Base-by-base conservation (phyloP, 768 basidiomycete species). In the Calocera cornea region DNA sequence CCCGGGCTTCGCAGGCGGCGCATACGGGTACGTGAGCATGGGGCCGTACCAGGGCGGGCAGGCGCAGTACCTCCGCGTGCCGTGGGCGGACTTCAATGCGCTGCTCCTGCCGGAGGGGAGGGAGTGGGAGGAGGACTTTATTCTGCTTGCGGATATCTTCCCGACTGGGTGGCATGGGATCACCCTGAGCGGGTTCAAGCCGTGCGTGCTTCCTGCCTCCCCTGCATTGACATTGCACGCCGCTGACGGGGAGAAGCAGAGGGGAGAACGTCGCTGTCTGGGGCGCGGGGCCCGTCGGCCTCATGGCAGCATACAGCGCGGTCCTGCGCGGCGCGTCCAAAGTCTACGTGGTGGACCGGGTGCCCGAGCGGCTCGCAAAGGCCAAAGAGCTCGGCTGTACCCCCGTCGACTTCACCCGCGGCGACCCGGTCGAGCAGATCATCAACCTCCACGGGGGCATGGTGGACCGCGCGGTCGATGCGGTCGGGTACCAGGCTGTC, bases 231-330 rank as follows among this genome's bases (percentile, higher is more conserved):
- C 34, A 12, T 66, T 66, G 17, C 67, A 80, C 44, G n/a, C n/a
- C 19, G 19, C 5, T 47, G 19, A 77, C 81, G 82, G 0, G 83
- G n/a, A n/a, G n/a, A n/a, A n/a, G 83, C 74, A 78, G 75, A 47
- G 83, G 83, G 29, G 83, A 84, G 73, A 82, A 80, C 14, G 68
- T 84, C 54, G 83, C 76, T 1, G 80, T 84, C 22, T 84, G 83
- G 67, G 83, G 83, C 19, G 83, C 81, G 8, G 83, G 71, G 8
- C 82, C 81, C 11, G 81, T 82, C 16, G 83, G 83, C 0, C 79
- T 84, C 38, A 84, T 84, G 83, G 83, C 83, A 1, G 83, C 83
- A 0, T 84, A 84, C 70, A 83, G 82, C 40, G 83, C 83, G 0
- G 71, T 78, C 5, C 73, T 84, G 1, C 80, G 82, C 33, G 83